These are phyloP conservation scores for Mortierella sp. DNA, from an alignment of 371 early-diverging fungal species.

Conservation along the genomic window DNA sequence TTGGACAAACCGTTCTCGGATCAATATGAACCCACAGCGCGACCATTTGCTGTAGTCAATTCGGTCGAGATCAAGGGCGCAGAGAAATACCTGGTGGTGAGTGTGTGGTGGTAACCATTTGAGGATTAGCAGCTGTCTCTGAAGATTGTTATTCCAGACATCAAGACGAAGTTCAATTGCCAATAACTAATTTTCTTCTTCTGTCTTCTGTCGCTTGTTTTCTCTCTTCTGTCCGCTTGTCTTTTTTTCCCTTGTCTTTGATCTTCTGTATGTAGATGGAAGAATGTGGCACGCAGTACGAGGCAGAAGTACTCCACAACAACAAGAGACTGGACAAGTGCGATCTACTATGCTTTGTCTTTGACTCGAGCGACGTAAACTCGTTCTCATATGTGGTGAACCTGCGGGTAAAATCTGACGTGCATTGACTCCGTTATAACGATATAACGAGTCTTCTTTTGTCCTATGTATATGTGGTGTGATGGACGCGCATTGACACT, in stretches of 20 bases:
- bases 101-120: slow-evolving; percentile 14
- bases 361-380: slow-evolving; percentile 92
- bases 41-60: slow-evolving; percentile 88
- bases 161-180: not conserved
- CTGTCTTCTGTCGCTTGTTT: too few relatives aligned
- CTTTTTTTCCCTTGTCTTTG: too few relatives aligned
- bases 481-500: slow-evolving; percentile 1
- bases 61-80: slow-evolving; percentile 93
- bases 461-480: not conserved
- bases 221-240: too few relatives aligned
- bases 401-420: slow-evolving; percentile 86
- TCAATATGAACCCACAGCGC: slow-evolving; percentile 80
- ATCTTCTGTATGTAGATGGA: slow-evolving; percentile 77
- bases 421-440: slow-evolving; percentile 15
- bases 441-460: not conserved
- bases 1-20: slow-evolving; percentile 83
- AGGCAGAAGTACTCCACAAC: slow-evolving; percentile 82
- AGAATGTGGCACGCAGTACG: slow-evolving; percentile 85
- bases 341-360: slow-evolving; percentile 94
- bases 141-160: too few relatives aligned
- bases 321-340: slow-evolving; percentile 84
- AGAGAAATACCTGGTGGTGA: slow-evolving; percentile 92
- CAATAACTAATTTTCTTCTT: not conserved
- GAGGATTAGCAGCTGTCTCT: too few relatives aligned
- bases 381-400: slow-evolving; percentile 93